Conservation (phyloP, 768 basidiomycete genomes). For the Russula sp. region DNA sequence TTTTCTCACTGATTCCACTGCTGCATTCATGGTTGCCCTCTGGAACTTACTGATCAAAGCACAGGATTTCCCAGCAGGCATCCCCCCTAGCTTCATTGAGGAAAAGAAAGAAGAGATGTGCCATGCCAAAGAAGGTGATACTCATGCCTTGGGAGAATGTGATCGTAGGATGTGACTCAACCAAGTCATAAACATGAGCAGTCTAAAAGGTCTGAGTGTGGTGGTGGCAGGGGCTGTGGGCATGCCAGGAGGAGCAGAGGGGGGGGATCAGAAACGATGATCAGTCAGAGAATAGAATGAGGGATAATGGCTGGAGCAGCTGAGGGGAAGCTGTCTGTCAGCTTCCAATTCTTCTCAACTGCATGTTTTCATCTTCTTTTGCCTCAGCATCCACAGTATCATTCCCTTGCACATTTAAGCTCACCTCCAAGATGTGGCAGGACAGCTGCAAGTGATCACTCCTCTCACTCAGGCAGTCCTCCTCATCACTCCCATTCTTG, state of each 20-base stretch:
- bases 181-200: conserved; percentile 61
- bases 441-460: conserved; percentile 29
- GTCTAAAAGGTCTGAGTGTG: conserved; percentile 36
- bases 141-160: conserved; percentile 58
- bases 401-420: conserved; percentile 34
- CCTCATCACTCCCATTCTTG: conserved; percentile 29
- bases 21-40: conserved; percentile 77
- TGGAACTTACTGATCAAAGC: conserved; percentile 94
- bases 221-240: conserved; percentile 53
- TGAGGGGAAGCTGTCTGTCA: conserved; percentile 49
- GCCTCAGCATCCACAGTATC: conserved; percentile 39
- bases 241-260: conserved; percentile 41
- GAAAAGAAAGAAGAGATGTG: conserved; percentile 90
- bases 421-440: conserved; percentile 24
- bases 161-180: conserved; percentile 63
- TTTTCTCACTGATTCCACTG: conserved; percentile 83
- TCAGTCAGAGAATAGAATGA: conserved; percentile 33
- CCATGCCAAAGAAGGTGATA: conserved; percentile 53
- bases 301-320: conserved; percentile 61
- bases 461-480: conserved; percentile 37
- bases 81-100: conserved; percentile 85
- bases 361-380: conserved; percentile 24
- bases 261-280: conserved; percentile 40
- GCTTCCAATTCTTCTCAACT: conserved; percentile 18
- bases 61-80: conserved; percentile 79